phyloP scores from a whole-genome alignment of 2,329 filamentous ascomycete species.

The Onygenales sp. region DNA sequence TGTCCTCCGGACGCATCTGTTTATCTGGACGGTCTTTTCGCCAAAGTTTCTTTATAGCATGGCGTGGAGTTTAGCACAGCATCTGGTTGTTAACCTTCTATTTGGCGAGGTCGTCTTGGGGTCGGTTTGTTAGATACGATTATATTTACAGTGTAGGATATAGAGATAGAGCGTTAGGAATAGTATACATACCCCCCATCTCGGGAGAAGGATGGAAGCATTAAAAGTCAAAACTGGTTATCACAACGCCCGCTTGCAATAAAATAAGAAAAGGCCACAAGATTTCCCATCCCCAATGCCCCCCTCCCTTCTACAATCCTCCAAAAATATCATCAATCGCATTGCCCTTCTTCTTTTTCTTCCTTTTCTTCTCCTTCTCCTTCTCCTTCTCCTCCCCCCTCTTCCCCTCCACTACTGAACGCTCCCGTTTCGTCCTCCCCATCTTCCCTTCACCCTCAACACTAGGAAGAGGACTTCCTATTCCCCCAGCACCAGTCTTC shows the following conservation, averaged over 20 bases:
- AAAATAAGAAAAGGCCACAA: neutral
- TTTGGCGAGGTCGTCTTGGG: conserved; percentile 51
- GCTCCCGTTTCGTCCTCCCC: conserved; percentile 2
- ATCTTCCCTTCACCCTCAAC: neutral
- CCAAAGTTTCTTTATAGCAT: conserved; percentile 91
- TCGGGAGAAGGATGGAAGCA: neutral
- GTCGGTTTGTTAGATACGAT: conserved; percentile 12
- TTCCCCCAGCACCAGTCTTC: conserved; percentile 2
- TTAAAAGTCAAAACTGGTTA: neutral
- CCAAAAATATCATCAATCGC: conserved; percentile 65
- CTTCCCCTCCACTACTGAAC: conserved; percentile 11
- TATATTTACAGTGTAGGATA: neutral
- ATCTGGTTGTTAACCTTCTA: conserved; percentile 62
- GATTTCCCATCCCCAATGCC: neutral
- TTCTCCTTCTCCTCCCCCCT: conserved; percentile 25
- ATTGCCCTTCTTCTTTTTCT: conserved; percentile 49
- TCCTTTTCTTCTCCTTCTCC: conserved; percentile 42
- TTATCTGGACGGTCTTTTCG: conserved; percentile 98
- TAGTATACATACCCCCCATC: neutral
- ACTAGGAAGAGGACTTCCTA: neutral
- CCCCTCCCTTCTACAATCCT: conserved; percentile 2
- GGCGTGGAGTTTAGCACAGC: conserved; percentile 77
- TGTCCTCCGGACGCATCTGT: conserved; percentile 73
- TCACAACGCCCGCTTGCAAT: neutral
- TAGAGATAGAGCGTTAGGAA: neutral